Conservation (phyloP, 2,329 filamentous ascomycete species). For the Sarocladium kiliense region DNA sequence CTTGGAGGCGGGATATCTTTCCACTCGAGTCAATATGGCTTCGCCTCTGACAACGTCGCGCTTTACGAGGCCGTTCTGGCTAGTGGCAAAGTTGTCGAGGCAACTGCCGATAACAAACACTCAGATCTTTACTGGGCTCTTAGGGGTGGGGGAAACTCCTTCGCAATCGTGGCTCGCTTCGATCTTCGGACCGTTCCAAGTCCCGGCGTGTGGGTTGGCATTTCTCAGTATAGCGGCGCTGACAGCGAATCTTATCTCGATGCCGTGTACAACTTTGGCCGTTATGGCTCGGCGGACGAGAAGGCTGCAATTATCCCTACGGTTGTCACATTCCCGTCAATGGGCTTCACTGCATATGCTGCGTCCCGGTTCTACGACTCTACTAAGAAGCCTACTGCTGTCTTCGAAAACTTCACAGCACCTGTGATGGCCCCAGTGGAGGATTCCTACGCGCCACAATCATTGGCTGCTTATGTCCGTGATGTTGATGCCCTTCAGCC, state of each 20-base stretch:
- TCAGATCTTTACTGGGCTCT: constrained; percentile 29
- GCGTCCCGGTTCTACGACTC: constrained; percentile 15
- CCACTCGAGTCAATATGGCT: constrained; percentile 21
- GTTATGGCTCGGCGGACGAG: constrained; percentile 11
- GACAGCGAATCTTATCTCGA: constrained; percentile 13
- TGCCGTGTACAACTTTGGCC: constrained; percentile 16
- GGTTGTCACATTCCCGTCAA: constrained; percentile 13
- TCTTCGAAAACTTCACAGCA: constrained; percentile 15
- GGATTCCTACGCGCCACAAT: constrained; percentile 12
- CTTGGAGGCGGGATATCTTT: constrained; percentile 17
- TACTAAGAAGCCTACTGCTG: constrained; percentile 7
- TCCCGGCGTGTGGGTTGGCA: constrained; percentile 13
- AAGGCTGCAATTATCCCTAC: constrained; percentile 16
- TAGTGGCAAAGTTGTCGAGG: constrained; percentile 32
- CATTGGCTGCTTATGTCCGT: constrained; percentile 12
- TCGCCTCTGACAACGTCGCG: constrained; percentile 21
- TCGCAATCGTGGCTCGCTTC: constrained; percentile 30
- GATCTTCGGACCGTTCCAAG: constrained; percentile 19
- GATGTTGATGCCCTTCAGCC: constrained; percentile 14
- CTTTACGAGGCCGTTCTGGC: constrained; percentile 38
- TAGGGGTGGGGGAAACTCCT: constrained; percentile 30
- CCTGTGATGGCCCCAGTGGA: constrained; percentile 12
- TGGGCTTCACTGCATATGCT: constrained; percentile 13
- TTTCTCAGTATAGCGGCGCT: constrained; percentile 11
- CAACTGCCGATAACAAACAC: constrained; percentile 25